Percentiles rank a stretch among this genome's conserved stretches.
phyloP scores from a whole-genome alignment of 768 basidiomycete species.

The Polyporus arcularius region DNA sequence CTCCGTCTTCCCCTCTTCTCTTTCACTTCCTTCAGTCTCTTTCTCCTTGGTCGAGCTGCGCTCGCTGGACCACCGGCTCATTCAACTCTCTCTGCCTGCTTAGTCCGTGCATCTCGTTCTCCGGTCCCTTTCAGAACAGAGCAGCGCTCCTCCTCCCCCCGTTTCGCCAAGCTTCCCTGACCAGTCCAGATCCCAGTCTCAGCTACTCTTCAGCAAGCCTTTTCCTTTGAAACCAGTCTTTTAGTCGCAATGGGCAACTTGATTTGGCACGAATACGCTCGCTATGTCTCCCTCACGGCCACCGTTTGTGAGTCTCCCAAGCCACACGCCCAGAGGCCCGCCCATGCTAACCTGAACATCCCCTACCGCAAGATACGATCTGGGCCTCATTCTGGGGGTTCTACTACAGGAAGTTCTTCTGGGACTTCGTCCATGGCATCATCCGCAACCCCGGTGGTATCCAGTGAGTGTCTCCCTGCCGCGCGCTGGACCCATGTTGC shows the following conservation, averaged over 20 bases:
- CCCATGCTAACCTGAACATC: slow-evolving; percentile 11
- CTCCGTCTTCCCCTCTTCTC: slow-evolving; percentile 12
- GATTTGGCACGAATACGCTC: slow-evolving; percentile 79
- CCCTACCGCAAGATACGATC: slow-evolving; percentile 56
- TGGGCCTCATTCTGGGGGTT: slow-evolving; percentile 84
- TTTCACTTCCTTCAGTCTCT: slow-evolving; percentile 30
- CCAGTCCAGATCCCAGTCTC: slow-evolving; percentile 17
- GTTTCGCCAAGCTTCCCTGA: slow-evolving; percentile 12
- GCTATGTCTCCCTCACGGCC: slow-evolving; percentile 66
- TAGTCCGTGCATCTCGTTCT: slow-evolving; percentile 34
- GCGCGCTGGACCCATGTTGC: background rate
- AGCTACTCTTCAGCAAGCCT: slow-evolving; percentile 16
- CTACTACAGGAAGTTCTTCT: slow-evolving; percentile 92
- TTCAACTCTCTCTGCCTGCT: slow-evolving; percentile 30
- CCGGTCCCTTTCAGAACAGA: slow-evolving; percentile 21
- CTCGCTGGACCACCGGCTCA: slow-evolving; percentile 34
- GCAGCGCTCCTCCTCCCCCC: slow-evolving; percentile 19
- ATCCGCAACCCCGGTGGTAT: slow-evolving; percentile 77
- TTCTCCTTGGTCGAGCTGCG: slow-evolving; percentile 42
- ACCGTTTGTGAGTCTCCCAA: slow-evolving; percentile 61
- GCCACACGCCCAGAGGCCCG: background rate
- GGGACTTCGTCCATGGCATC: slow-evolving; percentile 88
- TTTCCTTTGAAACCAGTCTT: slow-evolving; percentile 7
- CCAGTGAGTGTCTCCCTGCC: slow-evolving; percentile 52
- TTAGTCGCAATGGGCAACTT: slow-evolving; percentile 68